These are phyloP conservation scores for Proteromonas lacertae DNA, from an alignment of 352 stramenopile genomes.

Conservation along the genomic window DNA sequence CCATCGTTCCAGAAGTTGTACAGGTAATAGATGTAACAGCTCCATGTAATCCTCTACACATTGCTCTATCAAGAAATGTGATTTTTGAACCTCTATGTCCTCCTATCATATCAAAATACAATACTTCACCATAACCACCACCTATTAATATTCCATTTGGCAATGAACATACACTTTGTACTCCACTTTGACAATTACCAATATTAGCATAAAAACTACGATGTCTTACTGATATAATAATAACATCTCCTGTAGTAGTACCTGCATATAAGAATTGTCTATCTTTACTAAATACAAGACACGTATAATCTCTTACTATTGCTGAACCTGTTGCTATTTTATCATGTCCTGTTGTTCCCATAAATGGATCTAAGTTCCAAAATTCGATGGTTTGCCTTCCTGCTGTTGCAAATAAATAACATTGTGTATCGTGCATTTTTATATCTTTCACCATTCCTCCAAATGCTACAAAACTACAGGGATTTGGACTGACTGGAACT, in stretches of 20 bases:
- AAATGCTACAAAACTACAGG: conserved; percentile 1
- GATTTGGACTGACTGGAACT: conserved; percentile 1
- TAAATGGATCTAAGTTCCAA: conserved; percentile 41
- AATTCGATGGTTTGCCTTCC: conserved; percentile 22
- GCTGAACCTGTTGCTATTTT: not conserved
- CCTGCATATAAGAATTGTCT: conserved; percentile 31
- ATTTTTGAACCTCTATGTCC: too few relatives aligned
- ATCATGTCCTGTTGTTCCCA: conserved; percentile 19
- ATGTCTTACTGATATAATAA: conserved; percentile 29
- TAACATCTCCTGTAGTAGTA: conserved; percentile 41
- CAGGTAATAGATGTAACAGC: too few relatives aligned
- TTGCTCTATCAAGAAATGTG: too few relatives aligned
- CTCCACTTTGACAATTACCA: not conserved
- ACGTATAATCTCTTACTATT: conserved; percentile 24
- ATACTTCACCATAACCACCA: conserved; percentile 36
- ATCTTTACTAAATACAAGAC: conserved; percentile 31
- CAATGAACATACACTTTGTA: not conserved
- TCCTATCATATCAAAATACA: conserved; percentile 29
- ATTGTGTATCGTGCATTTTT: conserved; percentile 38
- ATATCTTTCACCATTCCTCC: conserved; percentile 36
- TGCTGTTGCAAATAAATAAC: conserved; percentile 45
- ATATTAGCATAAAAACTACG: conserved; percentile 3
- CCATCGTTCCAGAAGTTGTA: too few relatives aligned
- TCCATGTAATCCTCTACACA: too few relatives aligned
- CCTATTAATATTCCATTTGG: conserved; percentile 19